Conservation (phyloP, 108 stramenopile species). For the Parietichytrium sp. region DNA sequence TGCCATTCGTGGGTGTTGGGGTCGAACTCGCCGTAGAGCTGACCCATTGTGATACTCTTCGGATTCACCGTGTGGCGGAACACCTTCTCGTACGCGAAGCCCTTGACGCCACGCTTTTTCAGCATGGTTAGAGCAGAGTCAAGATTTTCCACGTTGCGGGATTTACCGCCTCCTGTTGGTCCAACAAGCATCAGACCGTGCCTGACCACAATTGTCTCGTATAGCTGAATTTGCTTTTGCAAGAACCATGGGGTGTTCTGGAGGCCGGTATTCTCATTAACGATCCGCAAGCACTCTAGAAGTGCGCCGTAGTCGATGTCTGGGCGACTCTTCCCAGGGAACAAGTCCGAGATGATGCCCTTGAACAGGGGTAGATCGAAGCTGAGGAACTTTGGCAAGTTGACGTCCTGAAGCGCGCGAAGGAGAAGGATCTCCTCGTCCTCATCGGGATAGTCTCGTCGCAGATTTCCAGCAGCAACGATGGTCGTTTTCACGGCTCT, state of each 20-base stretch:
- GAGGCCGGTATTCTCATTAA: constrained; percentile 47
- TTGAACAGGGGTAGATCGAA: constrained; percentile 69
- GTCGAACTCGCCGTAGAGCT: constrained; percentile 69
- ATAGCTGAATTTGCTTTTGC: constrained; percentile 58
- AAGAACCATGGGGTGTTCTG: constrained; percentile 42
- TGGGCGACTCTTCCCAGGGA: constrained; percentile 62
- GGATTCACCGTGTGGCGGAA: constrained; percentile 58
- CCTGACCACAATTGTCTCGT: constrained; percentile 66
- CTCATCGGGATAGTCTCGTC: constrained; percentile 54
- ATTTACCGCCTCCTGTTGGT: constrained; percentile 65
- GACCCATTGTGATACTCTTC: constrained; percentile 68
- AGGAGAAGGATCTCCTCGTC: constrained; percentile 58
- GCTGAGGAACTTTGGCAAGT: constrained; percentile 71
- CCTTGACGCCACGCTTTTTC: constrained; percentile 45
- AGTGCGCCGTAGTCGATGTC: constrained; percentile 60
- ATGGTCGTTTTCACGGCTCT: constrained; percentile 68
- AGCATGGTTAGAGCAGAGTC: constrained; percentile 49
- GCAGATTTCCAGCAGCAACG: constrained; percentile 61
- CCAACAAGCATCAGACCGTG: constrained; percentile 69
- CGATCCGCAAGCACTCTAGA: constrained; percentile 49
- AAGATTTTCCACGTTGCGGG: constrained; percentile 53
- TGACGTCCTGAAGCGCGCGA: constrained; percentile 68
- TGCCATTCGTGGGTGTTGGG: constrained; percentile 67
- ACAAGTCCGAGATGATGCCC: constrained; percentile 68
- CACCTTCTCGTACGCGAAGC: constrained; percentile 63